phyloP scores from a whole-genome alignment of 768 basidiomycete genomes.

The Coprinopsis strossmayeri region DNA sequence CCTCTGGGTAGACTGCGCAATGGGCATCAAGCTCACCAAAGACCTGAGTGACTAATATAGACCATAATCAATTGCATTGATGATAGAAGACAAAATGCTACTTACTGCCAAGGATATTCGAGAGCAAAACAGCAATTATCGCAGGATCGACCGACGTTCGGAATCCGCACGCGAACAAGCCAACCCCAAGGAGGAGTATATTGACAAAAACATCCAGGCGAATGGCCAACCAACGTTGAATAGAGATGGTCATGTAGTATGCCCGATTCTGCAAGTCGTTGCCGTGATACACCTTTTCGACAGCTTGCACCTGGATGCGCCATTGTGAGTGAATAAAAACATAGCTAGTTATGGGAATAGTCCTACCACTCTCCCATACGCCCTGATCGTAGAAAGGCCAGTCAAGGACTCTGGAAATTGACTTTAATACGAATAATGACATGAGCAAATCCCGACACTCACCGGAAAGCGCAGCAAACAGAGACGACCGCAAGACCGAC shows the following conservation, averaged over 20 bases:
- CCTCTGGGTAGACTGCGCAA: background rate
- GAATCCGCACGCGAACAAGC: slow-evolving; percentile 60
- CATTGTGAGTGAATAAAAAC: background rate
- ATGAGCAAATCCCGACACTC: slow-evolving; percentile 2
- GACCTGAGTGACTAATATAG: slow-evolving; percentile 33
- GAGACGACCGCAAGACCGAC: slow-evolving; percentile 49
- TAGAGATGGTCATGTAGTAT: slow-evolving; percentile 56
- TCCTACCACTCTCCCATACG: slow-evolving; percentile 48
- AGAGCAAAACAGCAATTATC: slow-evolving; percentile 50
- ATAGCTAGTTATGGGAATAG: background rate
- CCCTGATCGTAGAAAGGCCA: slow-evolving; percentile 56
- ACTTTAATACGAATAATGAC: background rate
- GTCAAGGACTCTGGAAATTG: slow-evolving; percentile 47
- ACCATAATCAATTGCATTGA: background rate
- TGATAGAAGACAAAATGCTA: slow-evolving; percentile 3
- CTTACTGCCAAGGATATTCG: slow-evolving; percentile 43
- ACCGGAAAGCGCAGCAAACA: slow-evolving; percentile 58
- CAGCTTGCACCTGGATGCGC: slow-evolving; percentile 34
- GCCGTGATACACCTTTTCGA: slow-evolving; percentile 43
- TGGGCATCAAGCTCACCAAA: slow-evolving; percentile 27
- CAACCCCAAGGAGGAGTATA: slow-evolving; percentile 63
- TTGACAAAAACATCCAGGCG: slow-evolving; percentile 65
- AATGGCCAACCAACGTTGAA: slow-evolving; percentile 60
- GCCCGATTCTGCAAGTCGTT: slow-evolving; percentile 57
- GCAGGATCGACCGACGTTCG: slow-evolving; percentile 32